Conservation (phyloP, 192 early-diverging fungal species). For the Phlyctochytrium planicorne region DNA sequence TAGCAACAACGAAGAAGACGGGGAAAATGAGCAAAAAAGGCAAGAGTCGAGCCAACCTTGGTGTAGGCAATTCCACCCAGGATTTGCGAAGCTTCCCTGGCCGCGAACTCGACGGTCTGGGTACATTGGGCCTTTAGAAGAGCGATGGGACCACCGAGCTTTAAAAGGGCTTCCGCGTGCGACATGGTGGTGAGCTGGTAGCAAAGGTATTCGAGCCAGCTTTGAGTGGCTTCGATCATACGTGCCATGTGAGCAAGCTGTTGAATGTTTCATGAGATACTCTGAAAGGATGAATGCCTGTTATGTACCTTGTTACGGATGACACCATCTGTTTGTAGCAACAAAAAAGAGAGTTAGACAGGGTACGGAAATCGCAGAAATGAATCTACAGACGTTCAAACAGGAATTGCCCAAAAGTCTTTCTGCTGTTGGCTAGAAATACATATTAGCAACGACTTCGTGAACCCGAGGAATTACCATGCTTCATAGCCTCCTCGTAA, state of each 20-base stretch:
- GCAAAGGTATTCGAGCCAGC: constrained; percentile 67
- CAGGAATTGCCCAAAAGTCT: background rate
- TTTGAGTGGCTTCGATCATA: constrained; percentile 73
- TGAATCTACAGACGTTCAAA: no score
- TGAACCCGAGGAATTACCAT: no score
- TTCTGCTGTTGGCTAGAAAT: background rate
- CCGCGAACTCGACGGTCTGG: constrained; percentile 43
- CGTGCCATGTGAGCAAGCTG: constrained; percentile 57
- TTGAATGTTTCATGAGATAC: no score
- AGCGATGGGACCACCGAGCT: constrained; percentile 51
- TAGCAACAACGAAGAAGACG: no score
- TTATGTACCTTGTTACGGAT: constrained; percentile 60
- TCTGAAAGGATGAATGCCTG: background rate
- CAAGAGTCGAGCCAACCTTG: background rate
- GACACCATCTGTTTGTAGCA: no score
- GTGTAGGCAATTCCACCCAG: constrained; percentile 57
- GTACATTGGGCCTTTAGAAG: constrained; percentile 42
- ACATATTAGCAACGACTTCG: no score
- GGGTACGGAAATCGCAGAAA: no score
- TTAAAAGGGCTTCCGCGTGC: constrained; percentile 39
- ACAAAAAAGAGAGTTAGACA: no score
- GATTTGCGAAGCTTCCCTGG: constrained; percentile 59
- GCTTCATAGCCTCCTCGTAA: constrained; percentile 26
- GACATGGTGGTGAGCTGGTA: constrained; percentile 49
- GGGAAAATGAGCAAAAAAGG: constrained; percentile 3